Evolutionary conservation across 2,329 filamentous ascomycete genomes (phyloP), one percentile per base, ranked within the genome.

Genomic region (Aureobasidium sp.): DNA sequence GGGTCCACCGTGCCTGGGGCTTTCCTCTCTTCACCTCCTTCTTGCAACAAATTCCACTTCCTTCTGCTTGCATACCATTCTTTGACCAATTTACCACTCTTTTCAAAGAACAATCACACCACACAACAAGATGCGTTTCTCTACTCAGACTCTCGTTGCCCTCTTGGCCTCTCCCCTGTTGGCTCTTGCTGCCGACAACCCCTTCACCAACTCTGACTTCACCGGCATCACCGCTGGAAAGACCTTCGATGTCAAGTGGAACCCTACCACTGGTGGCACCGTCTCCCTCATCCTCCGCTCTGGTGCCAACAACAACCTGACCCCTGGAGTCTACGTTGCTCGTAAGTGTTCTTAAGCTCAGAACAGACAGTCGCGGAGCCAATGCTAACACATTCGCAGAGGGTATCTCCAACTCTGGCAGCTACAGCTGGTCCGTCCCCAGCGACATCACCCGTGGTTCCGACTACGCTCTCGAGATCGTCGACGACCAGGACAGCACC

Each of bases 391-490:
- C 10, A 9, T 24, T 37, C 13, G 47, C 67, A 83, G 80, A 73
- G 53, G 69, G 67, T 66, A 76, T 83, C 65, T 65, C 70, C 64
- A 84, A 84, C 72, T 73, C 70, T 51, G 80, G 80, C 63, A 75
- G 70, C 64, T 82, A 75, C 73, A 77, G 75, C 62, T 82, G 81
- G 76, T 72, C 71, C 37, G 75, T 79, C 5, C 74, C 77, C 26
- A 62, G 69, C 53, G 67, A 72, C 63, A 71, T 79, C 62, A 72
- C 73, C 50, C 72, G 75, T 57, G 75, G 77, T 66, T 71, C 71
- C 43, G 75, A 79, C 69, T 84, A 83, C 75, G 79, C 80, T 63
- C 72, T 84, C 65, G 74, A 82, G 69, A 84, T 84, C 68, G 72
- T 81, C 69, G 72, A 75, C 66, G 80, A 81, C 66, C 66, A 66